phyloP scores from a whole-genome alignment of 2,329 filamentous ascomycete species.

The Fonsecaea pedrosoi region DNA sequence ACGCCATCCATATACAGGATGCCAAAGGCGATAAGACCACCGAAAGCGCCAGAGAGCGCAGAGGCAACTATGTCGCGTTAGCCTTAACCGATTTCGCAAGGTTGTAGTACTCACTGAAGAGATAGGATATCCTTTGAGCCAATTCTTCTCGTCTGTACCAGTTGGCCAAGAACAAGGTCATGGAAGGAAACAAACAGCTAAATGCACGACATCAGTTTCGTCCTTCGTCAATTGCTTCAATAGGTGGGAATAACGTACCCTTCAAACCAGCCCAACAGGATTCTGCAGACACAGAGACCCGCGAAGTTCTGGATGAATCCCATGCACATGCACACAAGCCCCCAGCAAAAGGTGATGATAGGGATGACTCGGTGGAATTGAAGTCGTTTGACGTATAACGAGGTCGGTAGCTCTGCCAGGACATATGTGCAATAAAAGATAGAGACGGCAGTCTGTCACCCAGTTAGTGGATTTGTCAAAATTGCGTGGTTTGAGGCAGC shows the following conservation, averaged over 20 bases:
- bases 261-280: conserved; percentile 50
- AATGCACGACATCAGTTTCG: conserved; percentile 26
- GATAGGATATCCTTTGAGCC: conserved; percentile 51
- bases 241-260: conserved; percentile 33
- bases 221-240: background rate
- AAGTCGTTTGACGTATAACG: conserved; percentile 57
- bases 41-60: conserved; percentile 36
- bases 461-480: background rate
- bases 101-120: conserved; percentile 43
- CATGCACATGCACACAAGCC: conserved; percentile 55
- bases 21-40: conserved; percentile 37
- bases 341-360: conserved; percentile 55
- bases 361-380: conserved; percentile 53
- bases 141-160: conserved; percentile 51
- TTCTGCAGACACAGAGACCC: conserved; percentile 50
- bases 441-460: conserved; percentile 50
- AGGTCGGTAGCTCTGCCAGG: conserved; percentile 56
- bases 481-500: background rate
- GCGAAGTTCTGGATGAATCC: conserved; percentile 55
- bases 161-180: conserved; percentile 52
- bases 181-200: conserved; percentile 47
- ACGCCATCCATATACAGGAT: conserved; percentile 57
- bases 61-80: conserved; percentile 30
- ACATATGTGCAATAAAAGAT: conserved; percentile 63
- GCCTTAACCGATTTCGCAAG: background rate